Base-by-base conservation (phyloP, 225 moss, liverwort and hornwort genomes). In the Marchantia polymorpha region DNA sequence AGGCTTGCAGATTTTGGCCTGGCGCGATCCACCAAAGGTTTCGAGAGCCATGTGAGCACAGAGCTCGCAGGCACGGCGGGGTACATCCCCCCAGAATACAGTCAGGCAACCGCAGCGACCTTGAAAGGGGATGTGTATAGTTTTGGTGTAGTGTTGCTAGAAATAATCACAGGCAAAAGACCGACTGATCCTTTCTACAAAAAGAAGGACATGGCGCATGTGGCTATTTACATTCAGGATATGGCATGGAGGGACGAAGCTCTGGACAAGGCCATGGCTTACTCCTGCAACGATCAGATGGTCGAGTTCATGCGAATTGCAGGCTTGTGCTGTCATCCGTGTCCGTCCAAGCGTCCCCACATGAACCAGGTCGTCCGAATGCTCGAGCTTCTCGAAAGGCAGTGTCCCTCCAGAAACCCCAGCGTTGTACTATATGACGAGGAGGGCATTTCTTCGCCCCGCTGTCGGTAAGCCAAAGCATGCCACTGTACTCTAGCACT, bases 11-110 rank as follows among this genome's bases (percentile, higher is more conserved):
- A 86, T 75, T 86, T 86, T 56, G 86, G 86, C 26, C 73, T 86
- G 73, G 83, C 83, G 49, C 80, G 83, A 80, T 80, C 79, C 7
- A 27, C 80, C 3, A 80, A 29, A 58, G 80, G 72, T 16, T 77
- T 2, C 53, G 85, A 85, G 53, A 82, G 76, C 53, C 85, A 85
- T 68, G 85, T 85, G 66, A 85, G 85, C 76, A 85, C 85, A 0
- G 85, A 78, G 65, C 72, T 85, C 25, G 85, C 85, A 29, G 85
- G 85, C 50, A 85, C 82, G 7, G 82, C 81, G 8, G 85, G 85
- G 15, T 85, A 85, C 73, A 85, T 86, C 7, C 80, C 86, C 39
- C 86, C 86, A 14, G 86, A 86, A 70, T 86, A 86, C 61, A 78
- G 77, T 60, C 83, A 81, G 48, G 78, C 51, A 2, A 60, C 51